Conservation (phyloP, 305 asterid genomes). For the Fraxinus velutina region DNA sequence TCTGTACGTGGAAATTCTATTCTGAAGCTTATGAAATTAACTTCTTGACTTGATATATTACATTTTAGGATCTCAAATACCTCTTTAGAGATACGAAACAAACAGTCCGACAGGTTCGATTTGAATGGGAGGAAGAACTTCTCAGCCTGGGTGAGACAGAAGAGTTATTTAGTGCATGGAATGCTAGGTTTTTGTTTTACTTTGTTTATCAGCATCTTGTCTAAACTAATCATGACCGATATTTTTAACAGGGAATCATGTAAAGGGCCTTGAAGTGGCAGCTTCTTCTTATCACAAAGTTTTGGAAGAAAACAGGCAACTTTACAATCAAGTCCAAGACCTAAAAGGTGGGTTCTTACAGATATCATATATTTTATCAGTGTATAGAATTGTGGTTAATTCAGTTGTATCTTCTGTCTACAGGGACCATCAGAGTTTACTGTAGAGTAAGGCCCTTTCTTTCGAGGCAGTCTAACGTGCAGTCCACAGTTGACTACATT, state of each 20-base stretch:
- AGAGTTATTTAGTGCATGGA: constrained; percentile 5
- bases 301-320: constrained; percentile 78
- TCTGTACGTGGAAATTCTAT: not conserved
- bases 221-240: constrained; percentile 1
- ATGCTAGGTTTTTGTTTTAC: not conserved
- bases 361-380: constrained; percentile 5
- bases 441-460: constrained; percentile 86
- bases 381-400: constrained; percentile 3
- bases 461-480: constrained; percentile 49
- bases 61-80: constrained; percentile 59
- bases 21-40: not conserved
- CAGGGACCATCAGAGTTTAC: constrained; percentile 85
- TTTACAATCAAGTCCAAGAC: constrained; percentile 89
- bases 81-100: constrained; percentile 50
- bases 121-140: constrained; percentile 64
- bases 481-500: constrained; percentile 71
- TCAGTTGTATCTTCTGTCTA: not conserved
- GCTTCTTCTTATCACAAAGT: constrained; percentile 76
- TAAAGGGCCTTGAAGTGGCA: constrained; percentile 63
- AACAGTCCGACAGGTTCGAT: constrained; percentile 47
- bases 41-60: not conserved
- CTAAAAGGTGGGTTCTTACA: constrained; percentile 56
- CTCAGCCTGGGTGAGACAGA: constrained; percentile 53
- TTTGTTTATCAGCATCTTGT: constrained; percentile 8
- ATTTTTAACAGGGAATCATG: constrained; percentile 52